Percentiles rank a stretch among this genome's conserved stretches.
Evolutionary conservation across 495 filamentous ascomycete genomes (phyloP).

Genomic region (Pseudomonodictys pantanalensis): DNA sequence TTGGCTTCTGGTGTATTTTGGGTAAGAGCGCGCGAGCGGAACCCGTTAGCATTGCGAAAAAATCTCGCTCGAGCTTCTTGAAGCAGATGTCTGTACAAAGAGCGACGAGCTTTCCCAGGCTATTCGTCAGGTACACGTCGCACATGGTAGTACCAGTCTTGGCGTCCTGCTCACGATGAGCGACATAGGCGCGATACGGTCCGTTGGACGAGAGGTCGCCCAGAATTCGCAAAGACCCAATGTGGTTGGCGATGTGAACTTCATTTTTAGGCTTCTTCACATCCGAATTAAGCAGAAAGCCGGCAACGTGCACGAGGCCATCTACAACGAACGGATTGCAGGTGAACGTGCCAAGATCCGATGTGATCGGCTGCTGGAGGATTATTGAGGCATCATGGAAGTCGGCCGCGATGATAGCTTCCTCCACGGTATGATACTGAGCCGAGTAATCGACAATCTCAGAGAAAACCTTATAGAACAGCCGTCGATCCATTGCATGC

Average conservation of each 20-base stretch:
- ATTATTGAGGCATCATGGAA: slow-evolving; percentile 25
- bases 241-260: slow-evolving; percentile 24
- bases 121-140: slow-evolving; percentile 22
- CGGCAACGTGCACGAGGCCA: slow-evolving; percentile 29
- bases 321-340: slow-evolving; percentile 29
- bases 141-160: slow-evolving; percentile 9
- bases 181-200: slow-evolving; percentile 16
- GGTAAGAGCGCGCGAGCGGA: slow-evolving; percentile 14
- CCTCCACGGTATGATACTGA: slow-evolving; percentile 24
- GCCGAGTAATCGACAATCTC: slow-evolving; percentile 24
- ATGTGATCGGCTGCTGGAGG: slow-evolving; percentile 6
- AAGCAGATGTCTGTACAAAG: slow-evolving; percentile 25
- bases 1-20: neutral
- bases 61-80: slow-evolving; percentile 22
- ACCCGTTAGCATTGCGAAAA: slow-evolving; percentile 22
- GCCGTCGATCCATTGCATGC: slow-evolving; percentile 14
- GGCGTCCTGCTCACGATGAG: slow-evolving; percentile 14
- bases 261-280: slow-evolving; percentile 19
- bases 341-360: slow-evolving; percentile 20
- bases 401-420: slow-evolving; percentile 17
- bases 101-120: slow-evolving; percentile 16
- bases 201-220: slow-evolving; percentile 8
- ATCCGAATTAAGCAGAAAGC: slow-evolving; percentile 32
- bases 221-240: slow-evolving; percentile 10
- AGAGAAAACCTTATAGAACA: slow-evolving; percentile 32